Evolutionary conservation across 1,139 yeast genomes (phyloP).

Genomic region (Yamadazyma spencermartinsiae): DNA sequence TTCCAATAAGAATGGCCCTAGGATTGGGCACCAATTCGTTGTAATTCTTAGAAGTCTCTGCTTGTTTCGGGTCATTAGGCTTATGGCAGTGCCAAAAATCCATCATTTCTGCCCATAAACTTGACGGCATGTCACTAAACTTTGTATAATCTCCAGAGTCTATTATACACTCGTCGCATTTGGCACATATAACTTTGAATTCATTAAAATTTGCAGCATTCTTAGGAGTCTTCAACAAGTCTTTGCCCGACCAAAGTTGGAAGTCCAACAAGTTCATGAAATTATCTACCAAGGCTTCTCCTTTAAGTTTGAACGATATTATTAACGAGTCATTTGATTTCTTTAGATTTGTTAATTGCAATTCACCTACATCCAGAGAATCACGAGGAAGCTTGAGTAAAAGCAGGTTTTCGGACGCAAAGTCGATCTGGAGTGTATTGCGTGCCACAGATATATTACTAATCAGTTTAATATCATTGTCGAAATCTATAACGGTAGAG

Average conservation of each 20-base stretch:
- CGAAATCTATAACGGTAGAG: slow-evolving; percentile 28
- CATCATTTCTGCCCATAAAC: slow-evolving; percentile 93
- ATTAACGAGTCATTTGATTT: slow-evolving; percentile 9
- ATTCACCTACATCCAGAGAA: slow-evolving; percentile 5
- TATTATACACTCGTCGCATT: slow-evolving; percentile 29
- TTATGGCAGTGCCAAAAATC: slow-evolving; percentile 98
- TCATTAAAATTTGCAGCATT: slow-evolving; percentile 21
- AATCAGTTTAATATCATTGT: slow-evolving; percentile 14
- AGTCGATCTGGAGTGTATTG: too few species aligned
- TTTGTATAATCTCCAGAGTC: slow-evolving; percentile 27
- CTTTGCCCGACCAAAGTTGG: slow-evolving; percentile 44
- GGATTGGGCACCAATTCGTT: slow-evolving; percentile 46
- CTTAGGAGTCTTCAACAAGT: slow-evolving; percentile 33
- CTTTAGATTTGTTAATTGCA: slow-evolving; percentile 10
- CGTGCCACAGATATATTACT: slow-evolving; percentile 6
- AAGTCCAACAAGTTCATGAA: slow-evolving; percentile 23
- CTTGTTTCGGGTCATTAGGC: slow-evolving; percentile 48
- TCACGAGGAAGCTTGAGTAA: neutral
- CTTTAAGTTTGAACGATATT: slow-evolving; percentile 11
- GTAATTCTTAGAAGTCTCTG: slow-evolving; percentile 23
- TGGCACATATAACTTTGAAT: slow-evolving; percentile 35
- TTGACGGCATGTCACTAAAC: slow-evolving; percentile 80
- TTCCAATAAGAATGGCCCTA: slow-evolving; percentile 53
- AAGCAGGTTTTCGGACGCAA: too few species aligned
- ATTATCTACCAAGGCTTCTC: slow-evolving; percentile 13